Conservation (phyloP, 2,329 filamentous ascomycete species). For the Paraphoma chrysanthemicola region DNA sequence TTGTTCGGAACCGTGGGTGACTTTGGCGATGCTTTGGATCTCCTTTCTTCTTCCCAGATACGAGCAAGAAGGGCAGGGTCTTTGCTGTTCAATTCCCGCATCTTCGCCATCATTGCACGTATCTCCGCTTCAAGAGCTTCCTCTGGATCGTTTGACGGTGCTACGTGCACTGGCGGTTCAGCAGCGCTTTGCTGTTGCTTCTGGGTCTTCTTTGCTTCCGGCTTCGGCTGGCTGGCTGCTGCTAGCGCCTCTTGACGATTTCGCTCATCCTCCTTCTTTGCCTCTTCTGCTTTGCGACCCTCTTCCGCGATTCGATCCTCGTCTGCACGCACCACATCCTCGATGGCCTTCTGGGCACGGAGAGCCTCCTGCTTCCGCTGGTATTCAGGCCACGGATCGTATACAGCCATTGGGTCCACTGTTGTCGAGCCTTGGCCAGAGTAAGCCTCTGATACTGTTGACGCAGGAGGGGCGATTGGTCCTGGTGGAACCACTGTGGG, state of each 20-base stretch:
- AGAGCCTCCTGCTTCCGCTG: slow-evolving; percentile 50
- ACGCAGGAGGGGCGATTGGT: slow-evolving; percentile 19
- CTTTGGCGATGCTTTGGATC: slow-evolving; percentile 40
- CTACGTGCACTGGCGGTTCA: slow-evolving; percentile 8
- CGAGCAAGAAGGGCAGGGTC: slow-evolving; percentile 62
- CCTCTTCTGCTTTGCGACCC: slow-evolving; percentile 35
- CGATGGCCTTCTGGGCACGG: slow-evolving; percentile 41
- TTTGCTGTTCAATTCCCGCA: slow-evolving; percentile 63
- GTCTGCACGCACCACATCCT: slow-evolving; percentile 45
- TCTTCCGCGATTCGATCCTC: slow-evolving; percentile 38
- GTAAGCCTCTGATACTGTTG: slow-evolving; percentile 30
- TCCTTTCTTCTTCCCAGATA: slow-evolving; percentile 63
- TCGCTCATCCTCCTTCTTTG: slow-evolving; percentile 31
- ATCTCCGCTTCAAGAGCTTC: slow-evolving; percentile 59
- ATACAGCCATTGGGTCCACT: slow-evolving; percentile 62
- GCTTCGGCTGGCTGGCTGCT: slow-evolving; percentile 22
- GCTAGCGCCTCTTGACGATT: slow-evolving; percentile 21
- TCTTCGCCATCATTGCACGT: slow-evolving; percentile 63
- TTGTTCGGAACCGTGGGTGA: slow-evolving; percentile 30
- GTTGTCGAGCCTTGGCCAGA: slow-evolving; percentile 47
- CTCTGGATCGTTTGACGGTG: slow-evolving; percentile 4
- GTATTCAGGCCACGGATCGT: slow-evolving; percentile 60
- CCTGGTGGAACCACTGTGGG: slow-evolving; percentile 14
- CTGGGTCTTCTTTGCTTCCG: slow-evolving; percentile 29
- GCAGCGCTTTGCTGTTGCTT: slow-evolving; percentile 26